Base-by-base conservation (phyloP, 768 basidiomycete species). In the Coprinellus micaceus region DNA sequence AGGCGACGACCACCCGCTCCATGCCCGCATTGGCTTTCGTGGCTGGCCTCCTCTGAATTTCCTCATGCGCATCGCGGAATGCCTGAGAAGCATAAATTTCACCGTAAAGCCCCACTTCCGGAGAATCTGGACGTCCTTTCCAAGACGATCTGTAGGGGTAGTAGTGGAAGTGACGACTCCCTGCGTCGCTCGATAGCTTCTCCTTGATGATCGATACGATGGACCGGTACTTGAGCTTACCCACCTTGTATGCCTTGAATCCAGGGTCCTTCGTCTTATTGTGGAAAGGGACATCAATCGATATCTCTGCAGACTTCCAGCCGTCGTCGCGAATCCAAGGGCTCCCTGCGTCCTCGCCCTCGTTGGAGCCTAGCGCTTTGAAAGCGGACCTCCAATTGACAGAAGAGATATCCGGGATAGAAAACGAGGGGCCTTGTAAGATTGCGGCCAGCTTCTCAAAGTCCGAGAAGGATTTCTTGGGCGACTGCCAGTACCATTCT, bases 21-120 rank as follows among this genome's bases (percentile, higher is more conserved):
- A 64, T 43, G 7, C 56, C 29, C 25, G 54, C 55, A 3, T 52
- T 28, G 11, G 3, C 61, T 2, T 25, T 25, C 7, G 30, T 33
- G 2, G 9, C 33, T 7, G 52, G 21, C 1, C 15, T n/a, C 19
- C 13, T 15, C 12, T 55, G 40, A 4, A 57, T 4, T 24, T 45
- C 56, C 19, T 50, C 30, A 6, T 66, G 49, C 26, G 65, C 63
- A 7, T 62, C 52, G 17, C 48, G 48, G 21, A 50, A 50, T 50
- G n/a, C 48, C 1, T 11, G 48, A 29, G 64, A 52, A 10, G 24
- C 60, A 39, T 67, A 69, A 3, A 65, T 21, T 30, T 69, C 64
- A 12, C 47, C 36, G 29, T 54, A 44, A 2, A 67, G 22, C 1
- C 58, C 53, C 40, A 26, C 9, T 26, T 47, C 22, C 4, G 45